phyloP scores from a whole-genome alignment of 495 filamentous ascomycete species.

The Penicillium cinerascens region DNA sequence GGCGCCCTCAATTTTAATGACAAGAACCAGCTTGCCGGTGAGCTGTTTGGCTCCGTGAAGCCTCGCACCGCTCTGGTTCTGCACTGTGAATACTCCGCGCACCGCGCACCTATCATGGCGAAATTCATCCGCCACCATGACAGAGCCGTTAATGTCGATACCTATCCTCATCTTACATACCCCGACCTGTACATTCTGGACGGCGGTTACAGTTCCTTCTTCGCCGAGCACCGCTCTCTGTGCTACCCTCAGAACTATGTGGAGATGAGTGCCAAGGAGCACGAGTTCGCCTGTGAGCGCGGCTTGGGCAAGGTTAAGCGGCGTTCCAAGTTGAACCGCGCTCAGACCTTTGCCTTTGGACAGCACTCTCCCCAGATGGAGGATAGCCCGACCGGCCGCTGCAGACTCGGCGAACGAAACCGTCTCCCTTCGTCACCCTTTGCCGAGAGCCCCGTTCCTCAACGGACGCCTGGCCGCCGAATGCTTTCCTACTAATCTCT shows the following conservation, averaged over 20 bases:
- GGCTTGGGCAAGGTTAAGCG: conserved; percentile 85
- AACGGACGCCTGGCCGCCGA: conserved; percentile 58
- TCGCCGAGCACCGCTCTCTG: conserved; percentile 64
- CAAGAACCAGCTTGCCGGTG: conserved; percentile 75
- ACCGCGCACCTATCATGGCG: conserved; percentile 91
- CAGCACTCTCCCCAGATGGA: conserved; percentile 65
- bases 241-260: conserved; percentile 95
- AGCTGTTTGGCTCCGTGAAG: conserved; percentile 68
- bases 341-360: conserved; percentile 91
- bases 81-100: conserved; percentile 97
- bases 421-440: conserved; percentile 48
- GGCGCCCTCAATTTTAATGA: conserved; percentile 94
- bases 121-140: conserved; percentile 80
- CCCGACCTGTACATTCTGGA: conserved; percentile 97
- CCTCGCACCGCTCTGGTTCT: conserved; percentile 79
- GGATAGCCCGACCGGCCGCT: conserved; percentile 73
- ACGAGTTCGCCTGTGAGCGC: conserved; percentile 86
- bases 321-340: conserved; percentile 76
- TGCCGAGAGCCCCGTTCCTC: conserved; percentile 49
- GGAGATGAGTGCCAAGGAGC: conserved; percentile 87
- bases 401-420: conserved; percentile 41
- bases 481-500: conserved; percentile 65
- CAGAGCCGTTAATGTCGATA: conserved; percentile 73
- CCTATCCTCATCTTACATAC: conserved; percentile 84
- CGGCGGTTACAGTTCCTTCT: conserved; percentile 94